Base-by-base conservation (phyloP, 2,329 filamentous ascomycete genomes). In the Cladosporium colombiae region DNA sequence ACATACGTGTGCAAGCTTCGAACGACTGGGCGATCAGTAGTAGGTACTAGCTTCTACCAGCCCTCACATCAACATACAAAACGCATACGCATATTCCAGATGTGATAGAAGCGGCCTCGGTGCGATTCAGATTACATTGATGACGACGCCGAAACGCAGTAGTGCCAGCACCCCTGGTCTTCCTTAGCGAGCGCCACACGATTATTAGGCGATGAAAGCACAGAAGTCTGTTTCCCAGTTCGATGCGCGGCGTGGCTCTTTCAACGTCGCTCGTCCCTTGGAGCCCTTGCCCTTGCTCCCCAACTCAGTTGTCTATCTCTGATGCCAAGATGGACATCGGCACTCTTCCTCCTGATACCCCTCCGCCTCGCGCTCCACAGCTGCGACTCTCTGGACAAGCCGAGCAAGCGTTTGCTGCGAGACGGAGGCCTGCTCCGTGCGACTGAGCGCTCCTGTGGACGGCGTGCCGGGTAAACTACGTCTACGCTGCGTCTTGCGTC, bases 321-420 rank as follows among this genome's bases (percentile, higher is more conserved):
- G 18, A 23, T 59, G 56, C 56, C 56, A 59, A 59, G 56, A 59
- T 59, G 35, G 56, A 40, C 33, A 16, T 23, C 33, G 55, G 55
- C 55, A 57, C 55, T 23, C 13, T 21, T 57, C 55, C 55, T 46
- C 56, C 31, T 27, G 16, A 37, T 27, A 40, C 14, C 21, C 56
- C n/a, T 40, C 40, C 33, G 23, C 29, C 23, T 37, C 13, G 29
- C 35, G 56, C 56, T 59, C 56, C 56, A 59, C 56, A 29, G 21
- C 56, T 44, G 35, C 56, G 16, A 46, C 16, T 46, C 56, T 40
- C 52, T 55, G 52, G 55, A 57, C 55, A 40, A 29, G 27, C 27
- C 27, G 27, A 29, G 27, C 27, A 29, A 57, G 55, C 55, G 33
- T 40, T 40, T 57, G 27, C 52, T 55, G 49, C 49, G 23, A 29